Conservation (phyloP, 1,284 basidiomycete genomes). For the Phenoliferia sp. region DNA sequence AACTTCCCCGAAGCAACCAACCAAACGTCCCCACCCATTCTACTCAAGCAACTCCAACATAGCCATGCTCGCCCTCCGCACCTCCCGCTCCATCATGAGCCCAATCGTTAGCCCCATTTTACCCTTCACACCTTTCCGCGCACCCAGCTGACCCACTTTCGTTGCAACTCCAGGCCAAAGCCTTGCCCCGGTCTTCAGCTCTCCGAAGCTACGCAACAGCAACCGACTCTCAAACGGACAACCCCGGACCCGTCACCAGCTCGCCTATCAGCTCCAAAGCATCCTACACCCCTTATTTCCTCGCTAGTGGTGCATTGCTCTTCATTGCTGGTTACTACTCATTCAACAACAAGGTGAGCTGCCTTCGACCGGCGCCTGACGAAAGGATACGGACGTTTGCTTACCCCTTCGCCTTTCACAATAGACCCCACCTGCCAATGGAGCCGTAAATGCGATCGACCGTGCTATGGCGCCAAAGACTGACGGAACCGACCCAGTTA, state of each 20-base stretch:
- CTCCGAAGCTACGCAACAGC: not conserved
- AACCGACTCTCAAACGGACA: not conserved
- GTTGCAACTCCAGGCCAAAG: not conserved
- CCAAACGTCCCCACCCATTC: too few species aligned
- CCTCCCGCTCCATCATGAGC: not conserved
- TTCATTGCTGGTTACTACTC: not conserved
- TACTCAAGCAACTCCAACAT: not conserved
- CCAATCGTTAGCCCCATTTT: not conserved
- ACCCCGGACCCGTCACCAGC: not conserved
- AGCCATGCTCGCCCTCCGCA: not conserved
- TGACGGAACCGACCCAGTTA: too few species aligned
- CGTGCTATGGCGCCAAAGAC: not conserved
- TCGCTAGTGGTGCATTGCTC: not conserved
- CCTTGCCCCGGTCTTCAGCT: not conserved
- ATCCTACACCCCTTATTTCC: not conserved
- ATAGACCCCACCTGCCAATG: not conserved
- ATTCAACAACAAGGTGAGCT: not conserved
- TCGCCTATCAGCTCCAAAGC: not conserved
- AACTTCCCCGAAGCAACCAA: too few species aligned
- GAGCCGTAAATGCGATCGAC: not conserved
- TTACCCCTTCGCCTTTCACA: not conserved
- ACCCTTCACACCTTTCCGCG: too few species aligned
- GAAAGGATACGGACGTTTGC: not conserved
- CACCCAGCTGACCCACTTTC: not conserved
- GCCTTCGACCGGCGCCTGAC: not conserved